Evolutionary conservation across 2,329 filamentous ascomycete genomes (phyloP), one percentile per base, ranked within the genome.

Genomic region (Phialocephala sp.): DNA sequence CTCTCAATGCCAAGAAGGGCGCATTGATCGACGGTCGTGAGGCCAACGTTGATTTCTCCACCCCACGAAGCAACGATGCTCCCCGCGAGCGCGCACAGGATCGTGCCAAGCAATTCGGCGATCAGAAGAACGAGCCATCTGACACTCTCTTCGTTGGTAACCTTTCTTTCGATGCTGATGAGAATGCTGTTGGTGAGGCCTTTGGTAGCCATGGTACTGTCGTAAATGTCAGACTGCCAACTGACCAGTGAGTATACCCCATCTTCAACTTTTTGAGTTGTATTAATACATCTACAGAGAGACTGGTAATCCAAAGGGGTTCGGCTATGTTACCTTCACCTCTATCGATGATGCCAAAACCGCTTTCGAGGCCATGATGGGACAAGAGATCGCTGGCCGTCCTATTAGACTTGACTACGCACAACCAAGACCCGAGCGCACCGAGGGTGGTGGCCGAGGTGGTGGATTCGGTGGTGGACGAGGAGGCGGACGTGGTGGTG

Each of bases 71-170:
- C 71, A 82, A 82, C 71, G 77, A 77, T 63, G 79, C 80, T 71
- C 78, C 78, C 68, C 78, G 81, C 69, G 80, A 82, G 63, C 83
- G 84, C 69, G 82, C 83, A 71, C 78, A 82, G 72, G 80, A 84
- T 65, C 80, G 82, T 63, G 80, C 82, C 64, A 78, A 82, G 43
- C 77, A 80, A 70, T 91, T 83, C 75, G 89, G 90, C 70, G 89
- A 92, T 78, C 80, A 85, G 73, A 79, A 83, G 67, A 89, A 85
- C 78, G 82, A 86, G 70, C 86, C 87, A 69, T 86, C 84, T 75
- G 85, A 89, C 74, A 92, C 90, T 37, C 82, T 92, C 63, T 92
- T 90, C 80, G 82, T 91, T 70, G 89, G 89, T 71, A 92, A 92
- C 81, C 78, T 92, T 69, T 85, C 87, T 45, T 92, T 91, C 79